Conservation (phyloP, 768 basidiomycete genomes). For the Tephrocybe sp. region DNA sequence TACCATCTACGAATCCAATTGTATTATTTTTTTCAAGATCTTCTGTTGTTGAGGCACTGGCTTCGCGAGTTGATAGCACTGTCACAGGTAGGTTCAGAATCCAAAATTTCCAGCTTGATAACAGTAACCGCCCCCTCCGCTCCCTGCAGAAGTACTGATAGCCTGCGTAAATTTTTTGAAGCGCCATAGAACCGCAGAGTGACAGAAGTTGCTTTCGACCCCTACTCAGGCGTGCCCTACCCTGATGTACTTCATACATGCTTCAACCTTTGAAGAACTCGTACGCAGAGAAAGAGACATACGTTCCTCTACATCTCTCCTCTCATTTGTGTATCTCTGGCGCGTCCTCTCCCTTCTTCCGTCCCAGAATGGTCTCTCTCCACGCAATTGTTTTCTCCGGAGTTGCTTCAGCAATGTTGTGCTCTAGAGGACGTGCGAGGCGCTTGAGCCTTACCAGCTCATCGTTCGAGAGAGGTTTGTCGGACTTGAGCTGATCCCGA, state of each 20-base stretch:
- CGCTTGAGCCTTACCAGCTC: slow-evolving; percentile 57
- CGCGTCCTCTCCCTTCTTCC: slow-evolving; percentile 22
- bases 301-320: slow-evolving; percentile 40
- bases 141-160: too few relatives aligned
- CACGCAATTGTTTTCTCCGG: slow-evolving; percentile 36
- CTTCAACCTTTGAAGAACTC: neutral
- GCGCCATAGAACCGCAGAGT: too few relatives aligned
- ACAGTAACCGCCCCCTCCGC: too few relatives aligned
- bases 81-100: too few relatives aligned
- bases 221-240: slow-evolving; percentile 3
- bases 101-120: too few relatives aligned
- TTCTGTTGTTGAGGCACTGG: too few relatives aligned
- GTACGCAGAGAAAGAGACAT: slow-evolving; percentile 7
- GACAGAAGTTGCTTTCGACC: too few relatives aligned
- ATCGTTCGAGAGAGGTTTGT: slow-evolving; percentile 41
- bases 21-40: neutral
- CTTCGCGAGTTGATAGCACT: too few relatives aligned
- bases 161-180: too few relatives aligned
- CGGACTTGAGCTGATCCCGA: slow-evolving; percentile 48
- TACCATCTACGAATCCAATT: neutral
- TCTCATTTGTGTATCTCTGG: slow-evolving; percentile 31
- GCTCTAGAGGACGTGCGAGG: slow-evolving; percentile 40
- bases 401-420: slow-evolving; percentile 2
- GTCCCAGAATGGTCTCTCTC: slow-evolving; percentile 52
- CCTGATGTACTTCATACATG: slow-evolving; percentile 8